Evolutionary conservation across 139 green algal species (phyloP), one percentile per base, ranked within the genome.

Genomic region (Limnomonas spitsbergensis): DNA sequence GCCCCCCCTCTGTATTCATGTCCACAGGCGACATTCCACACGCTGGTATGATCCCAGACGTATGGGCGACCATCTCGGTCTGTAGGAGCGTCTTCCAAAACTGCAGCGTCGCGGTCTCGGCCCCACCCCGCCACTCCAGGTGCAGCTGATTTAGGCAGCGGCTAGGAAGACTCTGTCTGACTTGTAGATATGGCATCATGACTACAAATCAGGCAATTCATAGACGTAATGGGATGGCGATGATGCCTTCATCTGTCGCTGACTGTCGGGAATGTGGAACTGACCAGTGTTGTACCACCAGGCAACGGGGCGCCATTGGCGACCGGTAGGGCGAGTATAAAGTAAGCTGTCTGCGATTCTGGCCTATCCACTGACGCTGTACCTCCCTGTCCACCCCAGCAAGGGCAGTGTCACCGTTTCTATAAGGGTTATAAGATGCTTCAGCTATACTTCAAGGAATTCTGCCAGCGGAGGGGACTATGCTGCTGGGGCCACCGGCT

Each of bases 121-220:
- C 75, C 34, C 80, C 80, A 54, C 80, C 80, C 26, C 81, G 80
- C 38, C 80, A 84, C n/a, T 78, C 80, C 32, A 75, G 79, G 79
- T 84, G 67, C 3, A 52, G 7, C 26, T 26, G 26, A 38, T 29
- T 4, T 14, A 38, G 6, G 14, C 31, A 27, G 20, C 4, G 69
- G 69, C 2, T 1, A 29, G 38, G 6, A 38, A 1, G 20, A 26
- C 2, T 27, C 24, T 2, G 38, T 14, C 2, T 37, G 68, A 34
- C 1, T 36, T 37, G 35, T 20, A 14, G 68, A 38, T 53, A 7
- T 34, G 32, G 35, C 6, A 26, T 47, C 4, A 1, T 14, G 3
- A 26, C 6, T 53, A 7, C 26, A 39, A 4, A 66, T 40, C 2
- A 54, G 9, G 42, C 7, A 27, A 9, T 6, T 54, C n/a, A n/a